Conservation (phyloP, 441 rosid genomes). For the Theobroma grandiflorum region DNA sequence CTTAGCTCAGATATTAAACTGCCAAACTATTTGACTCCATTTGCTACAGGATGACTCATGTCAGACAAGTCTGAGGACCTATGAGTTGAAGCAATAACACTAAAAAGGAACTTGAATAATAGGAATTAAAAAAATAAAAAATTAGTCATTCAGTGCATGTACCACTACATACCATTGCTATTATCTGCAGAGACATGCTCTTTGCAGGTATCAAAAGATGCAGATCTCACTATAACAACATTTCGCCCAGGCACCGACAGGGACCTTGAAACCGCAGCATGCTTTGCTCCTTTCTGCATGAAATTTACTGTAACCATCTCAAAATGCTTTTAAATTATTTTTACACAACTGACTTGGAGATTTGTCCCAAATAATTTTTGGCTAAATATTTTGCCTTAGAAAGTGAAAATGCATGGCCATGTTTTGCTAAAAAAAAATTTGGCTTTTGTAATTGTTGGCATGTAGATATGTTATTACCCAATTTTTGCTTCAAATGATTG, state of each 20-base stretch:
- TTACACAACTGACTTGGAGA: neutral
- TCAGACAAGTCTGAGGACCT: neutral
- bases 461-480: neutral
- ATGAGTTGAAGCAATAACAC: neutral
- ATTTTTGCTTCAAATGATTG: neutral
- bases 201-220: constrained; percentile 62
- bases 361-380: neutral
- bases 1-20: neutral
- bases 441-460: neutral
- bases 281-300: constrained; percentile 61
- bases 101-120: constrained; percentile 20
- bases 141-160: neutral
- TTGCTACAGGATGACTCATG: neutral
- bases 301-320: constrained; percentile 28
- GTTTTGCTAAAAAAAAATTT: neutral
- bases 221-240: constrained; percentile 75
- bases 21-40: neutral
- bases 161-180: constrained; percentile 52
- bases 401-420: neutral
- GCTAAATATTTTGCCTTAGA: neutral
- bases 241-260: constrained; percentile 81
- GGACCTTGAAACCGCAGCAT: constrained; percentile 73
- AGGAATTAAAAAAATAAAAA: constrained; percentile 12
- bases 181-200: constrained; percentile 48
- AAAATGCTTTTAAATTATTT: neutral